A percentile compares a stretch with the other conserved stretches of the same genome.
These are phyloP conservation scores for Coriaria nepalensis DNA, from an alignment of 306 rosid genomes.

Conservation along the genomic window DNA sequence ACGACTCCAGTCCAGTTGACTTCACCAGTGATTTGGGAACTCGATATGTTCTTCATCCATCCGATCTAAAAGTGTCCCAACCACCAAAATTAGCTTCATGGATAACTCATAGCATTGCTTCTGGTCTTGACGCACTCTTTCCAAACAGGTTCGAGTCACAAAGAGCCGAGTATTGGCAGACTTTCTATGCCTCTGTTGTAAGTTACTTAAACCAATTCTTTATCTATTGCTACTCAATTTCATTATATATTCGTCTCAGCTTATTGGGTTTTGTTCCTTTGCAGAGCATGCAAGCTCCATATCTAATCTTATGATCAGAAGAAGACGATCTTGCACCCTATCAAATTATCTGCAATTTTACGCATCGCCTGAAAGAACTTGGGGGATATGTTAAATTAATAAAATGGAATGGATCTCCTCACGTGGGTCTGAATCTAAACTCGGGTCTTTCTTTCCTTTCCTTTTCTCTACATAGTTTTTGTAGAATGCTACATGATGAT, in stretches of 20 bases:
- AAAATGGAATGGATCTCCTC: conserved; percentile 77
- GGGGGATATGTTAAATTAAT: conserved; percentile 76
- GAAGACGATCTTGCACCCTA: conserved; percentile 76
- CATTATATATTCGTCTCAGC: conserved; percentile 3
- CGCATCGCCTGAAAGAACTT: conserved; percentile 45
- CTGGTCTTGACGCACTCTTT: conserved; percentile 84
- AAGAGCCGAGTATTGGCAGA: conserved; percentile 92
- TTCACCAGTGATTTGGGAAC: conserved; percentile 90
- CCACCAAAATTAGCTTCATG: conserved; percentile 75
- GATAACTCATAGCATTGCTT: conserved; percentile 63
- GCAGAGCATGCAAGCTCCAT: conserved; percentile 83
- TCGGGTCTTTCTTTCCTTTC: background rate
- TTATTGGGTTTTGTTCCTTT: conserved; percentile 14
- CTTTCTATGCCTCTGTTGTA: conserved; percentile 75
- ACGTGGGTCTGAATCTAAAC: conserved; percentile 58
- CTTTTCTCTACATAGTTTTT: too few relatives aligned
- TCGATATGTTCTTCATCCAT: conserved; percentile 68
- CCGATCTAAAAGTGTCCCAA: conserved; percentile 55
- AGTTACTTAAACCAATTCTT: conserved; percentile 17
- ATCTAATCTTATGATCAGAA: conserved; percentile 78
- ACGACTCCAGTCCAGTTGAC: conserved; percentile 95
- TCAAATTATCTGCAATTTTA: conserved; percentile 64
- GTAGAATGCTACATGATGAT: background rate
- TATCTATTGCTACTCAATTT: background rate
- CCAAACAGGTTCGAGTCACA: conserved; percentile 78